Base-by-base conservation (phyloP, 805 yeast species). In the Saturnispora gosingensis region DNA sequence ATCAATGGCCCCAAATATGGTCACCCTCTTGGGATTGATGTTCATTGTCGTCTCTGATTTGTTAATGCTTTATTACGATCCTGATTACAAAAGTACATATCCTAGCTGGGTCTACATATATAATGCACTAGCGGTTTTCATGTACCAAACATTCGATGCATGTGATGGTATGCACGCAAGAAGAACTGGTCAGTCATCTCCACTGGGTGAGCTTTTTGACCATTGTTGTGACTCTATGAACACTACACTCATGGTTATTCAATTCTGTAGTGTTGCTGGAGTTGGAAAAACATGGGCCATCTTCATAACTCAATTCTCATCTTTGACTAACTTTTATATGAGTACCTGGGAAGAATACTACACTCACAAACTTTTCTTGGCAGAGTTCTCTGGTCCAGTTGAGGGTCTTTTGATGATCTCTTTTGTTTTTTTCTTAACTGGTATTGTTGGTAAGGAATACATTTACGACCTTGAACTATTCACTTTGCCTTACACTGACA, bases 321-420 rank as follows among this genome's bases (percentile, higher is more conserved):
- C 86, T 2, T 74, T 87, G 49, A 78, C 84, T 55, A 90, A 90
- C 67, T 91, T 90, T 66, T 90, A 89, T 64, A 65, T 87, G 47
- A 83, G 95, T 38, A 90, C 97, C 0, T 90, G 97, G 97, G 98
- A 90, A 68, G 97, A 89, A 64, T 90, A 80, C 66, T 91, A 89
- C 64, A 90, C 97, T 0, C 95, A 88, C 60, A 82, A 81, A 45
- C 72, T 90, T 48, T 90, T 75, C 65, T 71, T 90, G 49, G 81
- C 91, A 35, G 82, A 76, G 55, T 81, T 88, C 60, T 85, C 95
- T 13, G 98, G 98, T 0, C 98, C 98, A 0, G 97, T 91, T 3
- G 98, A 90, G 67, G 98, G 98, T 2, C 86, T 90, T 28, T 63
- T 88, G 56, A 73, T 83, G 68, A 72, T 88, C 49, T 67, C 78